Evolutionary conservation across 371 early-diverging fungal genomes (phyloP).

Genomic region (Syncephalastrum sp.): DNA sequence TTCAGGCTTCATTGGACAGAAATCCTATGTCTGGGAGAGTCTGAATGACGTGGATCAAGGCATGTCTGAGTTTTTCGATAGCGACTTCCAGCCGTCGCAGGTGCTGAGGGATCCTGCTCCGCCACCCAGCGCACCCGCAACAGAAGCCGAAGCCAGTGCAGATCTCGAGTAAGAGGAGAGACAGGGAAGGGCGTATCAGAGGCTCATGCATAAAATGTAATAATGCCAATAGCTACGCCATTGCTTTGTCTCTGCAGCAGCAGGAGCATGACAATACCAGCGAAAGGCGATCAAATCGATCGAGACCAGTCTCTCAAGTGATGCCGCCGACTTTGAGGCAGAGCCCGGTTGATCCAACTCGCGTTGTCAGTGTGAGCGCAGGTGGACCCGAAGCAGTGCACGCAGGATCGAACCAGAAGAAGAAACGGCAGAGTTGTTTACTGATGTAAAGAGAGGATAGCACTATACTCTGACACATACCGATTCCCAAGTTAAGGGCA

Average conservation of each 20-base stretch:
- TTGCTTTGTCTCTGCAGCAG: constrained; percentile 60
- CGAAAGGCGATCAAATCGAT: constrained; percentile 2
- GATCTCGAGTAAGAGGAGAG: constrained; percentile 27
- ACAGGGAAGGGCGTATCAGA: not conserved
- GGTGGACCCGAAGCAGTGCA: too few species aligned
- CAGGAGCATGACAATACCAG: constrained; percentile 41
- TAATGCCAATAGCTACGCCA: constrained; percentile 43
- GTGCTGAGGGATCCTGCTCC: constrained; percentile 11
- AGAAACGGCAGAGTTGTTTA: too few species aligned
- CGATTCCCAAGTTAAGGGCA: too few species aligned
- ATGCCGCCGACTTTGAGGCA: too few species aligned
- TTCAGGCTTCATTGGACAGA: constrained; percentile 70
- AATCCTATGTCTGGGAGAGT: constrained; percentile 76
- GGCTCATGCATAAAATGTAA: constrained; percentile 2
- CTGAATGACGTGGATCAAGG: constrained; percentile 69
- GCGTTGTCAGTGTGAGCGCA: too few species aligned
- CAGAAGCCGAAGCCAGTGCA: constrained; percentile 7
- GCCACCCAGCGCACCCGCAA: not conserved
- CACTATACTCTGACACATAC: too few species aligned
- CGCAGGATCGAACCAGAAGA: too few species aligned
- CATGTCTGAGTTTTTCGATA: constrained; percentile 63
- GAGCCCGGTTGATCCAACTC: too few species aligned
- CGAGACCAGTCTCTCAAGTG: too few species aligned
- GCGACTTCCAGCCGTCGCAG: constrained; percentile 48
- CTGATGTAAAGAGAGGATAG: too few species aligned